Conservation (phyloP, 2,329 filamentous ascomycete genomes). For the Cercospora nicotianae region DNA sequence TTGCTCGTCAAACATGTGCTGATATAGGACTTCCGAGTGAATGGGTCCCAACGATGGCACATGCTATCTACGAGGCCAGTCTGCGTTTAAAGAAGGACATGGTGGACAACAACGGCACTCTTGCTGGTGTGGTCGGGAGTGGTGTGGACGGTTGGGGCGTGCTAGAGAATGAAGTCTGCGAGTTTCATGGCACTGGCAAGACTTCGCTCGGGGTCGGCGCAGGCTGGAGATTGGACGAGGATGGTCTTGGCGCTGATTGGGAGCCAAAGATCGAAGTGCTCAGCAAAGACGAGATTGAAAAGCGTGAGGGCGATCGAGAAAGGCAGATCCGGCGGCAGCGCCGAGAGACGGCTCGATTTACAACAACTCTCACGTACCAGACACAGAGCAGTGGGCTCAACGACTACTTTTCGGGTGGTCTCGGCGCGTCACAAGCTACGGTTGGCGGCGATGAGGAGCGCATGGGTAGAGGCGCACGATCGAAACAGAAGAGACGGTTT, state of each 20-base stretch:
- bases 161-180: constrained; percentile 84
- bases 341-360: constrained; percentile 85
- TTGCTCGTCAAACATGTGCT: constrained; percentile 88
- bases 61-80: constrained; percentile 95
- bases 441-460: constrained; percentile 62
- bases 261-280: constrained; percentile 59
- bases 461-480: constrained; percentile 87
- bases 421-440: constrained; percentile 42
- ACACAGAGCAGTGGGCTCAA: constrained; percentile 44
- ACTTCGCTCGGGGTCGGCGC: constrained; percentile 63
- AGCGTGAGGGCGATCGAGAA: constrained; percentile 90
- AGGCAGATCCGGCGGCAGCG: constrained; percentile 82
- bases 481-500: constrained; percentile 93
- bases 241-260: constrained; percentile 67
- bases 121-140: constrained; percentile 68
- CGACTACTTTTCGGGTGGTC: constrained; percentile 59
- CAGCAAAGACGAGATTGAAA: constrained; percentile 95
- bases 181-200: constrained; percentile 47
- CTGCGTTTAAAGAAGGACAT: constrained; percentile 93
- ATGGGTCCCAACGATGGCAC: constrained; percentile 91
- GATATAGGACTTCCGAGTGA: constrained; percentile 87
- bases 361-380: constrained; percentile 44
- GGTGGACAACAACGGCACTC: constrained; percentile 71
- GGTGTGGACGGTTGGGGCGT: constrained; percentile 68
- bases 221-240: constrained; percentile 93